phyloP scores from a whole-genome alignment of 2,329 filamentous ascomycete species.

The Penicillium sp. region DNA sequence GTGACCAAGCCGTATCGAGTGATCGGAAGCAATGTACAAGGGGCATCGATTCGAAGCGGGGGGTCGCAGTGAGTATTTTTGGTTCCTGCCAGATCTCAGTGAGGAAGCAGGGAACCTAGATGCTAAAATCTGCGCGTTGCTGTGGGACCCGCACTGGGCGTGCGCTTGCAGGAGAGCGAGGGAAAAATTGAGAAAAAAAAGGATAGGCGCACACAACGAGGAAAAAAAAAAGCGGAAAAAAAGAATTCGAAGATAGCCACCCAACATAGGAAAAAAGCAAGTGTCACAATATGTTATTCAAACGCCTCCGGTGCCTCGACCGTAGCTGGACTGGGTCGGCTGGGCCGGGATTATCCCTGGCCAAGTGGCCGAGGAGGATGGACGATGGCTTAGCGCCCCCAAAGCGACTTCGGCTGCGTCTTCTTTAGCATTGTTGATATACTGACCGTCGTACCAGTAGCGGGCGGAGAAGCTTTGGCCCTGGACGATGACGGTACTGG shows the following conservation, averaged over 20 bases:
- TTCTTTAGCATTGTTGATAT: constrained; percentile 82
- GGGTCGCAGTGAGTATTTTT: neutral
- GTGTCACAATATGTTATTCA: constrained; percentile 19
- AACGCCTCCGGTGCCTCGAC: constrained; percentile 27
- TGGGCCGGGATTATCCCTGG: constrained; percentile 25
- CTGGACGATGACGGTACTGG: constrained; percentile 71
- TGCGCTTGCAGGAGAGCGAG: constrained; percentile 15
- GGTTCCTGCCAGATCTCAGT: constrained; percentile 1
- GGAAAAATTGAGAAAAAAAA: constrained; percentile 2
- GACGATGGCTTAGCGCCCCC: constrained; percentile 32
- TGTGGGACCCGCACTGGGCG: constrained; percentile 22
- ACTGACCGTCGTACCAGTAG: constrained; percentile 89
- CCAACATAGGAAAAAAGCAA: constrained; percentile 24
- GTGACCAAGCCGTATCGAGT: neutral
- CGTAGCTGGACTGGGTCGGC: constrained; percentile 12
- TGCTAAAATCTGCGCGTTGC: constrained; percentile 8
- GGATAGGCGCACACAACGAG: constrained; percentile 3
- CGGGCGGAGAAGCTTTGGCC: constrained; percentile 66
- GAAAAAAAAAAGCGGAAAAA: constrained; percentile 10
- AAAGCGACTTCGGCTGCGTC: constrained; percentile 81
- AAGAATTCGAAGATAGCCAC: constrained; percentile 16
- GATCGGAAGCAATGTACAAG: neutral
- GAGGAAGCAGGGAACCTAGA: neutral
- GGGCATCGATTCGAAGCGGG: neutral
- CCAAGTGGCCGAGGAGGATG: constrained; percentile 22